Evolutionary conservation across 768 basidiomycete species (phyloP).

Genomic region (Phallus indusiatus): DNA sequence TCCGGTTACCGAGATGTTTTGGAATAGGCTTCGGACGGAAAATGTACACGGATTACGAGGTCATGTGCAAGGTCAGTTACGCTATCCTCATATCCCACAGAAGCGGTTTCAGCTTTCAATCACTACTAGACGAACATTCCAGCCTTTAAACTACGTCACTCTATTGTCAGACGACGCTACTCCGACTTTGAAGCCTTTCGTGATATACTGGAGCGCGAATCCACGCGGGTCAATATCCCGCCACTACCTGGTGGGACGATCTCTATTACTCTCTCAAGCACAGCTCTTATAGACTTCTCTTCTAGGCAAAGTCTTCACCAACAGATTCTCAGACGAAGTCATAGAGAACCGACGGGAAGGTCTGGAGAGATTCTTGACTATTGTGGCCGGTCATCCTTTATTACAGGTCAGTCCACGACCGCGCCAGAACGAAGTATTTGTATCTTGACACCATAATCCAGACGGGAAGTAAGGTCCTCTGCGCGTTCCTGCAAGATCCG

Average conservation of each 20-base stretch:
- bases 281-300: neutral
- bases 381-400: constrained; percentile 95
- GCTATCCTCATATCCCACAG: neutral
- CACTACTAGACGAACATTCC: constrained; percentile 88
- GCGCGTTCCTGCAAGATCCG: constrained; percentile 91
- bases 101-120: neutral
- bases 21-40: constrained; percentile 83
- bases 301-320: constrained; percentile 89
- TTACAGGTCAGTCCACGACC: constrained; percentile 58
- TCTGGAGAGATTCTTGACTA: constrained; percentile 86
- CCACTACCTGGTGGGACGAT: constrained; percentile 65
- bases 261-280: no score
- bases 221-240: constrained; percentile 95
- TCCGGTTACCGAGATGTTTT: neutral
- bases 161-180: constrained; percentile 78
- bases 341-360: constrained; percentile 90
- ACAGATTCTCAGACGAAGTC: constrained; percentile 95
- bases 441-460: constrained; percentile 20
- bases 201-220: constrained; percentile 95
- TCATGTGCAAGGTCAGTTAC: constrained; percentile 80
- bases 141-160: constrained; percentile 95
- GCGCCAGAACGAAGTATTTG: constrained; percentile 9
- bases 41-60: constrained; percentile 99
- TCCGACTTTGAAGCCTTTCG: constrained; percentile 96
- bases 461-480: constrained; percentile 96